Evolutionary conservation across 129 eudicot genomes (phyloP).

Genomic region (Escallonia herrerae): DNA sequence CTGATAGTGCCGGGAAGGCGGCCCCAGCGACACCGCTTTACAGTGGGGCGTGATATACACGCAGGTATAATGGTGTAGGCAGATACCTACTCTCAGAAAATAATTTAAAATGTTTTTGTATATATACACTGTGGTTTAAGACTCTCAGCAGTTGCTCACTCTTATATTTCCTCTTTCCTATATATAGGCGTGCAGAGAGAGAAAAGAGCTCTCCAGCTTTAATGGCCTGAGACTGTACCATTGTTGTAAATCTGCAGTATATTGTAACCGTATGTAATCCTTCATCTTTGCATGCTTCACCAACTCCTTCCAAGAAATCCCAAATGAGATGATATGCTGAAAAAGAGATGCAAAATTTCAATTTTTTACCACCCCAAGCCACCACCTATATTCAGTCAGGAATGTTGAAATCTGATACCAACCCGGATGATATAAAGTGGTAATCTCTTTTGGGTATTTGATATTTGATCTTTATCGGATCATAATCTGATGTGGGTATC

Average conservation of each 20-base stretch:
- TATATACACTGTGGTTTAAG: neutral
- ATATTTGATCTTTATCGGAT: conserved; percentile 17
- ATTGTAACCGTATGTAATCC: conserved; percentile 25
- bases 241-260: conserved; percentile 38
- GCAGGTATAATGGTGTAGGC: no score
- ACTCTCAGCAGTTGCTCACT: neutral
- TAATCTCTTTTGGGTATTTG: conserved; percentile 35
- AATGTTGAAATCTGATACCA: conserved; percentile 29
- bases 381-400: conserved; percentile 7
- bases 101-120: neutral
- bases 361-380: conserved; percentile 19
- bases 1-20: no score
- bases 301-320: conserved; percentile 47
- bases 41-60: no score
- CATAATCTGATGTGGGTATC: conserved; percentile 37
- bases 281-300: conserved; percentile 73
- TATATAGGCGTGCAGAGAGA: conserved; percentile 26
- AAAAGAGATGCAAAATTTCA: conserved; percentile 8
- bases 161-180: conserved; percentile 9
- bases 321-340: conserved; percentile 23
- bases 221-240: conserved; percentile 71
- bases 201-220: conserved; percentile 63
- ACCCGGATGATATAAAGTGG: conserved; percentile 39
- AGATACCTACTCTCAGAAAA: no score
- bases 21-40: no score